These are phyloP conservation scores for Thielaviopsis populi DNA, from an alignment of 2,329 filamentous ascomycete genomes.

Conservation along the genomic window DNA sequence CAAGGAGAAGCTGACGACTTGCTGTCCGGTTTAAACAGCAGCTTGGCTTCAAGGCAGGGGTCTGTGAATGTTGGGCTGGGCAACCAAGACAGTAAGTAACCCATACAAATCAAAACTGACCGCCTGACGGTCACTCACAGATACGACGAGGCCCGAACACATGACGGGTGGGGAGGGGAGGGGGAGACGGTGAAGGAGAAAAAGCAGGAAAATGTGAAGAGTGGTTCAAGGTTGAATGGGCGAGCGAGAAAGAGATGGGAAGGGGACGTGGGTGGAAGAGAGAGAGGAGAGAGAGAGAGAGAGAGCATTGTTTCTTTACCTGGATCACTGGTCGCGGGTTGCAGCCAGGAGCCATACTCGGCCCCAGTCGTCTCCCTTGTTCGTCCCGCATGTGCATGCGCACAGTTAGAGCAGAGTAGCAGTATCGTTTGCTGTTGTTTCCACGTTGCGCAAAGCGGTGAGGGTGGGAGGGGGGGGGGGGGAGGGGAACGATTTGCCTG, in stretches of 20 bases:
- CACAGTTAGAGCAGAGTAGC: not conserved
- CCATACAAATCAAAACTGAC: not conserved
- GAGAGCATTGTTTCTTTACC: not conserved
- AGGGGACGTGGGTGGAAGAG: not conserved
- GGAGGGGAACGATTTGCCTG: not conserved
- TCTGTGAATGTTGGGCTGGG: not conserved
- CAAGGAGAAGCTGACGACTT: not conserved
- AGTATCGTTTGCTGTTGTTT: not conserved
- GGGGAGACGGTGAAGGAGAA: not conserved
- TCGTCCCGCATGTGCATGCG: not conserved
- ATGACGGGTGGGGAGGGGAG: not conserved
- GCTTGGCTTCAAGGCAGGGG: not conserved
- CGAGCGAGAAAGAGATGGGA: not conserved
- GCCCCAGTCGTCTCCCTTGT: not conserved
- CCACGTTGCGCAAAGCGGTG: conserved; percentile 4
- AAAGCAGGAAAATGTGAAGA: not conserved
- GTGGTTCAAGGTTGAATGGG: not conserved
- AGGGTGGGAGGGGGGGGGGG: not conserved
- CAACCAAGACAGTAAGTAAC: not conserved
- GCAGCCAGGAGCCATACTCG: not conserved
- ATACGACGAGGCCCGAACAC: conserved; percentile 1
- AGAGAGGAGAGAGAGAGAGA: not conserved
- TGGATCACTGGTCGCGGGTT: not conserved
- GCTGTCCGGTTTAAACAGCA: not conserved
- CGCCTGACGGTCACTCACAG: not conserved